Percentiles rank a stretch among this genome's conserved stretches.
Conservation (phyloP, 257 asterid species). For the Lycium barbarum region DNA sequence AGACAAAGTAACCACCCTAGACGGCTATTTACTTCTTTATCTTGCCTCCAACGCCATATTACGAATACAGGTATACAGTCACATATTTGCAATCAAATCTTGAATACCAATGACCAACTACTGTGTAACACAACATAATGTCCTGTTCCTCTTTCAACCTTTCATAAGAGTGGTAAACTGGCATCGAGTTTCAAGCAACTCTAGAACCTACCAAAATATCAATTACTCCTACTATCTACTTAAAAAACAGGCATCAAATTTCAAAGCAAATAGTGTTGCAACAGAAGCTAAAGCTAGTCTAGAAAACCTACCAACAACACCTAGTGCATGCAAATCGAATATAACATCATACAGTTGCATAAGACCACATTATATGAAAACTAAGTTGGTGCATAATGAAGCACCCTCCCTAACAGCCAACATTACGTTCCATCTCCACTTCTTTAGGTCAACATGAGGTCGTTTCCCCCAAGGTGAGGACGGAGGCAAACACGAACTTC, state of each 20-base stretch:
- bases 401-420: slow-evolving; percentile 29
- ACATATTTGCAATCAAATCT: neutral
- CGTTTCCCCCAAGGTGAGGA: slow-evolving; percentile 71
- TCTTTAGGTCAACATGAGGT: slow-evolving; percentile 70
- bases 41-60: no score
- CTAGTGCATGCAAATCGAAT: slow-evolving; percentile 1
- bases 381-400: slow-evolving; percentile 30
- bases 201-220: neutral
- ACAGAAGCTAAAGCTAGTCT: neutral
- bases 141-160: neutral
- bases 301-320: neutral
- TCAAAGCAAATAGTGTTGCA: neutral
- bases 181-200: slow-evolving; percentile 1
- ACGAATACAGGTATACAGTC: no score
- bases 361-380: neutral
- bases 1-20: no score
- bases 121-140: neutral
- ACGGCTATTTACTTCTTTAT: neutral
- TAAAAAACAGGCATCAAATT: neutral
- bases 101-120: neutral
- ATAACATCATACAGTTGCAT: slow-evolving; percentile 25
- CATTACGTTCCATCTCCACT: slow-evolving; percentile 24
- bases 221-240: neutral
- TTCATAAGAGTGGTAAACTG: neutral
- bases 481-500: slow-evolving; percentile 91